Evolutionary conservation across 495 filamentous ascomycete species (phyloP), one percentile per base, ranked within the genome.

Genomic region (Aspergillus hancockii): DNA sequence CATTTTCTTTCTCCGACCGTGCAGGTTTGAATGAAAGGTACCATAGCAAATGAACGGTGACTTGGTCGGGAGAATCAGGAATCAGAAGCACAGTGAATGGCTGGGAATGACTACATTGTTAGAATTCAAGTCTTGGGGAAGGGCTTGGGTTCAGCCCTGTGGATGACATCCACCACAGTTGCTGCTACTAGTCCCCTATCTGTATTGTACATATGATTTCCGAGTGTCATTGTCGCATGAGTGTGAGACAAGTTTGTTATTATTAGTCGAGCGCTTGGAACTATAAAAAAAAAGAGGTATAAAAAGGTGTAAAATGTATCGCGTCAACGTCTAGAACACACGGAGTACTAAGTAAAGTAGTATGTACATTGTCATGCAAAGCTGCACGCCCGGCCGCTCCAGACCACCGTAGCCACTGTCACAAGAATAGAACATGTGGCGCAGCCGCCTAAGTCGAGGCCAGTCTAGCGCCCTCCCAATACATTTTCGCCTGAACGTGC

Each of bases 61-160:
- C 56, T 58, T 52, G 32, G 60, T 75, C 75, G 73, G 75, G 63
- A 66, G 60, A 64, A 73, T 73, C 69, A 77, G 74, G 74, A 66
- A 70, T 64, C 62, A 52, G 25, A 21, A 28, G 30, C 16, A 10
- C n/a, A 53, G 12, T 60, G 51, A 62, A 65, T 74, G 68, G 67
- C 68, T 67, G 62, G 45, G 53, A n/a, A n/a, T n/a, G n/a, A n/a
- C n/a, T n/a, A n/a, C n/a, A n/a, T n/a, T n/a, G 55, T 23, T 45
- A 10, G 31, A n/a, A 36, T 36, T 30, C 40, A 19, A 43, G 8
- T 36, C 34, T 5, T 12, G 10, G 50, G 2, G 41, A 19, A 9
- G 4, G n/a, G 36, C 63, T 55, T 60, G 54, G n/a, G 57, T 59
- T 74, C 68, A 74, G 72, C 72, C 70, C 68, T 70, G 69, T 64